These are phyloP conservation scores for Cylindrotheca closterium DNA, from an alignment of 108 stramenopile genomes.

Conservation along the genomic window DNA sequence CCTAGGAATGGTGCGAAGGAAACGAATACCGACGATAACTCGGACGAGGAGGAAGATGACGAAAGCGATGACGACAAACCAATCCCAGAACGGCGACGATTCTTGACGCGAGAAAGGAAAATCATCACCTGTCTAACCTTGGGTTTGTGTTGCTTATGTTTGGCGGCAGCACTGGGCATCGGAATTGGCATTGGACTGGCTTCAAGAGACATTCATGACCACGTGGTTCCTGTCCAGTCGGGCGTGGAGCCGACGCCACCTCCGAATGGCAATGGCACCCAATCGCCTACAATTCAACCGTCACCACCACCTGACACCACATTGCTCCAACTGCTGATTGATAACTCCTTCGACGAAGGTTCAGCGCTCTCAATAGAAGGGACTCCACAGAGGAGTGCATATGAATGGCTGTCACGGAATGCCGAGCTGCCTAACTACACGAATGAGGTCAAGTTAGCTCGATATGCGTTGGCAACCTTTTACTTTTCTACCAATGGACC, in stretches of 20 bases:
- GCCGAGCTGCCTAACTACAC: constrained; percentile 7
- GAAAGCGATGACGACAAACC: not conserved
- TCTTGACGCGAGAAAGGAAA: not conserved
- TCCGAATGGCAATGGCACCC: not conserved
- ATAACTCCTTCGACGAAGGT: constrained; percentile 31
- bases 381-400: constrained; percentile 31
- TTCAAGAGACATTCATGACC: not conserved
- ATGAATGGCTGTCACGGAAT: constrained; percentile 20
- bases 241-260: not conserved
- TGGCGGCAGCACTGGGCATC: not conserved
- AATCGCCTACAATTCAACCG: not conserved
- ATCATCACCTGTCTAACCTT: not conserved
- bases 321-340: constrained; percentile 15
- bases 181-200: not conserved
- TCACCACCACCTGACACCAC: not conserved
- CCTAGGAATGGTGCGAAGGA: no score
- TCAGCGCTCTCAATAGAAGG: constrained; percentile 10
- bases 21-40: no score
- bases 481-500: constrained; percentile 14
- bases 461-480: constrained; percentile 18
- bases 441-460: constrained; percentile 12
- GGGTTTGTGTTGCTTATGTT: not conserved
- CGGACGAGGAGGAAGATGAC: not conserved
- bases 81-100: not conserved
- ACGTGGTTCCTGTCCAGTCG: not conserved